phyloP scores from a whole-genome alignment of 345 rosid species.

The Eucalyptus marginata region DNA sequence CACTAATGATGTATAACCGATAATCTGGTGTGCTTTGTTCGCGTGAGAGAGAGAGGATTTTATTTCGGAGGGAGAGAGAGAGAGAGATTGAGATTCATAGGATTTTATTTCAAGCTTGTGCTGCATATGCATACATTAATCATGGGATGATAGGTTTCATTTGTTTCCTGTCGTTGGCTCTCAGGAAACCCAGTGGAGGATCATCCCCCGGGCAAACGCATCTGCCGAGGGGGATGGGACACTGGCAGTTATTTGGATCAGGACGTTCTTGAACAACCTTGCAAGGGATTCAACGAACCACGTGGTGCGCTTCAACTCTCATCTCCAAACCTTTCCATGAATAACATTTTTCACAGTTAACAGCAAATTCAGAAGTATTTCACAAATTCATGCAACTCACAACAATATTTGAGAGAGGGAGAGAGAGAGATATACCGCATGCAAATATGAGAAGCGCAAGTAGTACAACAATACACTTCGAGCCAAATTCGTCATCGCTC shows the following conservation, averaged over 20 bases:
- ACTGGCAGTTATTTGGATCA: neutral
- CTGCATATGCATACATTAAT: too few species aligned
- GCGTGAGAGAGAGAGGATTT: too few species aligned
- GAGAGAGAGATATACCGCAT: neutral
- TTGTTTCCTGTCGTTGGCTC: too few species aligned
- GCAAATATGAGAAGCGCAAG: neutral
- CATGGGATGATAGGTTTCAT: too few species aligned
- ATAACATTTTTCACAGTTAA: neutral
- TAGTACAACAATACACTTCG: neutral
- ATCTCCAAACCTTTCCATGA: neutral
- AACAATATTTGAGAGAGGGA: neutral
- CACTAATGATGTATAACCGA: too few species aligned
- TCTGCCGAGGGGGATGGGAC: neutral
- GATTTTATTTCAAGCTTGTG: too few species aligned
- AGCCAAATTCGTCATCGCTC: too few species aligned
- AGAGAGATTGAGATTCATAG: too few species aligned
- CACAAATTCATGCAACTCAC: neutral
- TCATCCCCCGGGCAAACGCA: neutral
- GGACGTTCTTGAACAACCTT: neutral
- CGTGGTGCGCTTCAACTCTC: neutral
- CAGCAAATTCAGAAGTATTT: neutral
- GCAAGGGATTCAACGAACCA: neutral
- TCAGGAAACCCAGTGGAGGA: neutral
- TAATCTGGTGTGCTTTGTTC: neutral
- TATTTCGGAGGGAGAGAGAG: neutral